phyloP scores from a whole-genome alignment of 495 filamentous ascomycete species.

The Daldinia childiae region DNA sequence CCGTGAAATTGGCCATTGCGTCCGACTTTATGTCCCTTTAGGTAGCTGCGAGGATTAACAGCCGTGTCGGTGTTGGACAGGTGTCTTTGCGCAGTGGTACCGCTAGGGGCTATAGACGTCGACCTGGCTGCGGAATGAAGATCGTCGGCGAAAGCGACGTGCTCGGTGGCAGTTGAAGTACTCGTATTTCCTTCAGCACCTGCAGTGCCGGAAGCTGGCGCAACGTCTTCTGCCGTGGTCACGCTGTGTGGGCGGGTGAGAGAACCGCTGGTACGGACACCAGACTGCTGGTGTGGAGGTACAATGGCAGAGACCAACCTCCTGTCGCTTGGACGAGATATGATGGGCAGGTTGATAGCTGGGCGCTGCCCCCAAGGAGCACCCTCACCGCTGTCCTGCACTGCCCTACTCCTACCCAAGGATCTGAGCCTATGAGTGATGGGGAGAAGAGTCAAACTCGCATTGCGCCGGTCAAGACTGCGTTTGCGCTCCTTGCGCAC shows the following conservation, averaged over 20 bases:
- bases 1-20: conserved; percentile 80
- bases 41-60: conserved; percentile 31
- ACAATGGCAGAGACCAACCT: conserved; percentile 33
- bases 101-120: conserved; percentile 32
- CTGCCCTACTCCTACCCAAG: conserved; percentile 34
- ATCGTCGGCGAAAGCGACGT: conserved; percentile 41
- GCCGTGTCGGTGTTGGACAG: conserved; percentile 23
- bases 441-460: conserved; percentile 41
- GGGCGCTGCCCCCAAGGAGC: conserved; percentile 5
- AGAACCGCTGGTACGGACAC: neutral
- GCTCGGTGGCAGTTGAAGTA: conserved; percentile 20
- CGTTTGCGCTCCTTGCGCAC: conserved; percentile 59
- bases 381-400: neutral
- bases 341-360: conserved; percentile 17
- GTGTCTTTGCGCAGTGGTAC: conserved; percentile 26
- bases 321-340: conserved; percentile 39
- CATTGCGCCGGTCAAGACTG: conserved; percentile 37
- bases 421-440: conserved; percentile 39
- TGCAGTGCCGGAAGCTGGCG: neutral
- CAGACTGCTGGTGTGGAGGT: conserved; percentile 5
- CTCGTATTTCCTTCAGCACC: neutral
- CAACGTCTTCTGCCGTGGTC: neutral
- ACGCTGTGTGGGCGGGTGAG: neutral
- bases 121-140: conserved; percentile 18
- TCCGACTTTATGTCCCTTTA: conserved; percentile 56